Evolutionary conservation across 306 rosid species (phyloP).

Genomic region (Senna tora): DNA sequence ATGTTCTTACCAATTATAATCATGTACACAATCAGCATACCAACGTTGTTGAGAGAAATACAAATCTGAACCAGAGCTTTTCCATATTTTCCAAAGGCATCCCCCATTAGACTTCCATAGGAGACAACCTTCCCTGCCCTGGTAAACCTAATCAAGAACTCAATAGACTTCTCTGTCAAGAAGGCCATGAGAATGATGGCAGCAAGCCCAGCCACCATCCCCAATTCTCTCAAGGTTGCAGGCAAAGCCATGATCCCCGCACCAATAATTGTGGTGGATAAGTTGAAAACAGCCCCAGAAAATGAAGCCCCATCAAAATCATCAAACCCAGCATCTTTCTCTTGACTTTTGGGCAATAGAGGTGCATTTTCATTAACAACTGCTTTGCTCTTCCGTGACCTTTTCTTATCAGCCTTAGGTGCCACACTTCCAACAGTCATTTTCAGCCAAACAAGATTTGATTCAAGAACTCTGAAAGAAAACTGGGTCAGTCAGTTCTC

Average conservation of each 20-base stretch:
- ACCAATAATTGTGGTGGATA: constrained; percentile 87
- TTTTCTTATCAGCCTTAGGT: constrained; percentile 63
- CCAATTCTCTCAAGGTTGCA: constrained; percentile 80
- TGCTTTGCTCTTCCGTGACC: constrained; percentile 57
- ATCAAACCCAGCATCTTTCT: constrained; percentile 62
- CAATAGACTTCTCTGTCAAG: constrained; percentile 79
- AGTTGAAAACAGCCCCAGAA: constrained; percentile 87
- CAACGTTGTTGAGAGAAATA: constrained; percentile 73
- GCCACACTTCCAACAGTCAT: constrained; percentile 66
- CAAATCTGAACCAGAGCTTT: constrained; percentile 65
- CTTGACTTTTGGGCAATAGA: constrained; percentile 67
- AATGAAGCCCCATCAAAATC: constrained; percentile 92
- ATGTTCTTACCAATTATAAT: constrained; percentile 74
- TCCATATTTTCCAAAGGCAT: constrained; percentile 80
- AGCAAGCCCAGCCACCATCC: constrained; percentile 71
- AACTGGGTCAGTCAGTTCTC: constrained; percentile 30
- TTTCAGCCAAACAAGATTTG: constrained; percentile 33
- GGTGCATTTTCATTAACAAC: constrained; percentile 77
- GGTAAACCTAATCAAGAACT: constrained; percentile 76
- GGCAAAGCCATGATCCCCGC: constrained; percentile 98
- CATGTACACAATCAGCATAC: constrained; percentile 89
- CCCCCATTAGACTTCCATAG: constrained; percentile 90
- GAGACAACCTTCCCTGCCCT: constrained; percentile 74
- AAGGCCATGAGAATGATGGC: constrained; percentile 73
- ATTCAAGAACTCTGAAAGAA: constrained; percentile 30